phyloP scores from a whole-genome alignment of 1,284 basidiomycete genomes.

The Vanrija sp. region DNA sequence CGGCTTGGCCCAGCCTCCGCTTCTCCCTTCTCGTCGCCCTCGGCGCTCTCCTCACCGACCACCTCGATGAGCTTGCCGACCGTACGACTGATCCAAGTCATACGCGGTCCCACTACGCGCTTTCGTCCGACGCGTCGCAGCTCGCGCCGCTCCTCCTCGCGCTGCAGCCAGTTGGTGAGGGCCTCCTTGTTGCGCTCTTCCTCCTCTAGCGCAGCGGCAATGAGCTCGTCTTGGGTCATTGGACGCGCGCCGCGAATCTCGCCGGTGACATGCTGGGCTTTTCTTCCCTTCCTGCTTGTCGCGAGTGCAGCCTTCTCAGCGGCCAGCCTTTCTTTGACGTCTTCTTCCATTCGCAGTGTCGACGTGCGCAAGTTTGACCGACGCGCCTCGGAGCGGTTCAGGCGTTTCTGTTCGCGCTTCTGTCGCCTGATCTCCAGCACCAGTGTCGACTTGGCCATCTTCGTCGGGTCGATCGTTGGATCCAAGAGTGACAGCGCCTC shows the following conservation, averaged over 20 bases:
- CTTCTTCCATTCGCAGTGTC: constrained; percentile 36
- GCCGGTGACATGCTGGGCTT: constrained; percentile 37
- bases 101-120: constrained; percentile 51
- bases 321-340: constrained; percentile 29
- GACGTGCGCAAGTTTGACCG: constrained; percentile 41
- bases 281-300: constrained; percentile 18
- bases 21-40: neutral
- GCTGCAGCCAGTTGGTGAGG: constrained; percentile 51
- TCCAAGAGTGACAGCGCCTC: constrained; percentile 23
- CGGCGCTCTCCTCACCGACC: constrained; percentile 9
- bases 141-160: constrained; percentile 52
- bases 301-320: constrained; percentile 18
- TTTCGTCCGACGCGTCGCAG: constrained; percentile 48
- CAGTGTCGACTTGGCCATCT: constrained; percentile 45
- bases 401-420: constrained; percentile 36
- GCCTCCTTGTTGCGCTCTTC: constrained; percentile 54
- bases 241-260: constrained; percentile 29
- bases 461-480: constrained; percentile 28
- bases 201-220: constrained; percentile 53
- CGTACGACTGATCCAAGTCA: constrained; percentile 51
- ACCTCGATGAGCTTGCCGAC: constrained; percentile 43
- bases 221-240: constrained; percentile 53
- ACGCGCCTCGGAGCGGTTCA: constrained; percentile 31
- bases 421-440: constrained; percentile 37
- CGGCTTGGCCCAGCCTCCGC: neutral